Conservation (phyloP, 1,284 basidiomycete genomes). For the Irpex rosettiformis region DNA sequence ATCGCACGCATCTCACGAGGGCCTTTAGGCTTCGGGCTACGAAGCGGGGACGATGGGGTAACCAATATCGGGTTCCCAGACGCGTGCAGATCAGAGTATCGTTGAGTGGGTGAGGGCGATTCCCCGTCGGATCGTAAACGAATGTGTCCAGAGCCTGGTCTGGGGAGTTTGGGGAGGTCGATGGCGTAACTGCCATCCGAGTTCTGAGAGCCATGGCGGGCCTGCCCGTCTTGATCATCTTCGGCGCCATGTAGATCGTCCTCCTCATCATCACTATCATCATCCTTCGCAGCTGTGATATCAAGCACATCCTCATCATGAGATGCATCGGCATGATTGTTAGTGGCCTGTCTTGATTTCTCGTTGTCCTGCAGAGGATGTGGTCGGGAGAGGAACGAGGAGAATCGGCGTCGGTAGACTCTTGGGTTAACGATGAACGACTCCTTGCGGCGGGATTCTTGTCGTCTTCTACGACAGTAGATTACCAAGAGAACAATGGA, state of each 20-base stretch:
- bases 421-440: slow-evolving; percentile 27
- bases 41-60: slow-evolving; percentile 18
- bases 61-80: slow-evolving; percentile 3
- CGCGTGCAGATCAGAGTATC: background rate
- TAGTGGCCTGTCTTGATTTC: slow-evolving; percentile 9
- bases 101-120: slow-evolving; percentile 10
- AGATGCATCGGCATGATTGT: background rate
- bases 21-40: slow-evolving; percentile 25
- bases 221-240: background rate
- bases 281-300: slow-evolving; percentile 18
- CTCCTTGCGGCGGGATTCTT: slow-evolving; percentile 21
- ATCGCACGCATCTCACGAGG: slow-evolving; percentile 24
- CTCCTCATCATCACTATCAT: slow-evolving; percentile 18
- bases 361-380: slow-evolving; percentile 13
- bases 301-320: slow-evolving; percentile 22
- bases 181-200: slow-evolving; percentile 32
- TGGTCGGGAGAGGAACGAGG: slow-evolving; percentile 22
- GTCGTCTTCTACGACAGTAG: slow-evolving; percentile 42
- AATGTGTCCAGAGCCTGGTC: slow-evolving; percentile 21
- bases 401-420: slow-evolving; percentile 20
- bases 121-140: slow-evolving; percentile 1
- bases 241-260: slow-evolving; percentile 15
- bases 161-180: slow-evolving; percentile 22
- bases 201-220: slow-evolving; percentile 27
- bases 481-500: slow-evolving; percentile 35